Percentiles rank a stretch among this genome's conserved stretches.
Evolutionary conservation across 345 rosid genomes (phyloP).

Genomic region (Cochlearia excelsa): DNA sequence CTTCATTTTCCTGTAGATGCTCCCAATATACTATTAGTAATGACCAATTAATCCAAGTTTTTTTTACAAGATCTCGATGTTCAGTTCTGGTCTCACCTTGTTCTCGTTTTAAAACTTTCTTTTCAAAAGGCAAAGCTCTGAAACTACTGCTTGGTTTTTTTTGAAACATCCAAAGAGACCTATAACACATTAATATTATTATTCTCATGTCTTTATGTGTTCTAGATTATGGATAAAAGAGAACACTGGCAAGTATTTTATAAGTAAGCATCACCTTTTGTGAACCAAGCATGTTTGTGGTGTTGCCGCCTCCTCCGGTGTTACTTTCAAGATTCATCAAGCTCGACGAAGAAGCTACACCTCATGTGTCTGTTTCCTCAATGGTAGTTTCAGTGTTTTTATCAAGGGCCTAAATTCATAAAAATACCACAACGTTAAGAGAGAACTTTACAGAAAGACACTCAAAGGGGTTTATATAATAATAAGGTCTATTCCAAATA

Average conservation of each 20-base stretch:
- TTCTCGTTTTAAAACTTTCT: conserved; percentile 45
- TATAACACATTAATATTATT: conserved; percentile 30
- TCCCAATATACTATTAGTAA: conserved; percentile 21
- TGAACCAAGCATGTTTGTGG: conserved; percentile 29
- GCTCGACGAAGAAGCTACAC: conserved; percentile 31
- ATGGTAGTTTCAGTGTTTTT: conserved; percentile 26
- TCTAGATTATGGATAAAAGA: background rate
- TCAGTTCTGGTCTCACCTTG: conserved; percentile 38
- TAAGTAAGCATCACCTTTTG: conserved; percentile 31
- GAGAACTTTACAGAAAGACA: background rate
- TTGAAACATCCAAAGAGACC: conserved; percentile 55
- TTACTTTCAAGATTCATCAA: conserved; percentile 30
- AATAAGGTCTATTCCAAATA: too few species aligned
- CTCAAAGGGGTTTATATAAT: conserved; percentile 8
- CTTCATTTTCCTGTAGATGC: conserved; percentile 48
- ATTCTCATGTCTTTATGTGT: conserved; percentile 5
- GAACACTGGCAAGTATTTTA: background rate
- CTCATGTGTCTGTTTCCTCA: conserved; percentile 31
- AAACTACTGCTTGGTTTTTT: conserved; percentile 59
- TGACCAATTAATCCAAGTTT: conserved; percentile 6
- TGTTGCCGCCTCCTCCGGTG: too few species aligned
- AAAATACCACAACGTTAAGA: conserved; percentile 1
- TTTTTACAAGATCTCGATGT: background rate
- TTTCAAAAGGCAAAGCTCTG: conserved; percentile 54
- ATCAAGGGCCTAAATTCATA: conserved; percentile 39